Evolutionary conservation across 768 basidiomycete genomes (phyloP), one percentile per base, ranked within the genome.

Genomic region (Neoboletus subvelutipes): DNA sequence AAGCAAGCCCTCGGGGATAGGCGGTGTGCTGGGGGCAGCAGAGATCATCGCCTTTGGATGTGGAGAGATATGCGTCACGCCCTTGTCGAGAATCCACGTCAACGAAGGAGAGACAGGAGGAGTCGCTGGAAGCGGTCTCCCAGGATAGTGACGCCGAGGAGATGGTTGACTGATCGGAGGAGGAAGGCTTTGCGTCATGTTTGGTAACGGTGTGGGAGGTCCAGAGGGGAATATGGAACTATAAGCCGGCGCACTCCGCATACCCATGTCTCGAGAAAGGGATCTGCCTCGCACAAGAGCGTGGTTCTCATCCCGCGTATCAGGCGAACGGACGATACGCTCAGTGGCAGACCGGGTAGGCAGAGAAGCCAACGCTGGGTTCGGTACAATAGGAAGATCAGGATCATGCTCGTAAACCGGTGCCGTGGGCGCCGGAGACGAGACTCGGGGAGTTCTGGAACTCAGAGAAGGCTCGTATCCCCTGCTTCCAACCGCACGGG

Each of bases 1-100:
- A 29, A 85, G 70, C 22, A 83, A 66, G 2, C 82, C 84, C 61
- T 85, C 55, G 75, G 72, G 53, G 75, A 81, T 62, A 74, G 64
- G 66, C 72, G 78, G 59, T 71, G 68, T 71, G 2, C 60, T 58
- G 0, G 67, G 67, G 3, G 63, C 13, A 26, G 45, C 48, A 13
- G 67, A 67, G 2, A 68, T 58, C 0, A 54, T 49, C 22, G 56
- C 41, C 54, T 69, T 69, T 22, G 61, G 57, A 49, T 59, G 62
- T 9, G 57, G 54, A 6, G 24, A 22, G 10, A 62, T 54, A 0
- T 45, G 67, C 5, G 24, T 52, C 45, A 46, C 26, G 2, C 66
- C 66, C 57, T 70, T 70, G 53, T 73, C 72, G 36, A 72, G 71
- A 54, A 73, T 61, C 71, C 71, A 73, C 6, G 68, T 72, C 57